Conservation (phyloP, 345 rosid species). For the Citrus unshiu region DNA sequence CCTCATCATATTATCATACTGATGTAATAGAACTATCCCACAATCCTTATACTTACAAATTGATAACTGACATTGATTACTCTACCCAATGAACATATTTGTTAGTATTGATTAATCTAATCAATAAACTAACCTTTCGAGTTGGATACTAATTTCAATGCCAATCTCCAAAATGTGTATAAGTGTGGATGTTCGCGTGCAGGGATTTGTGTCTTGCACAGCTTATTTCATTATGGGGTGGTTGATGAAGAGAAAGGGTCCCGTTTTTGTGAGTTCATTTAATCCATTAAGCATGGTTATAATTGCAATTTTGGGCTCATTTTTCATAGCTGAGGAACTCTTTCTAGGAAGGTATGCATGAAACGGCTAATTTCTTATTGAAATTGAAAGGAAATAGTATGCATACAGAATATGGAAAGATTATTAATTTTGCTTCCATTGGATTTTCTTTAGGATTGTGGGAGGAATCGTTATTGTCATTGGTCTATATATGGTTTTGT, state of each 20-base stretch:
- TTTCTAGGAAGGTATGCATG: constrained; percentile 41
- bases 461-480: constrained; percentile 32
- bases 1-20: background rate
- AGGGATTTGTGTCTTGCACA: constrained; percentile 62
- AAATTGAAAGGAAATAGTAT: too few relatives aligned
- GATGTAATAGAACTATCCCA: too few relatives aligned
- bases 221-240: constrained; percentile 54
- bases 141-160: too few relatives aligned
- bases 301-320: constrained; percentile 57
- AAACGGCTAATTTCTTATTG: too few relatives aligned
- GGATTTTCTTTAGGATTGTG: constrained; percentile 18
- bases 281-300: constrained; percentile 62
- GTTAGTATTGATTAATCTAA: too few relatives aligned
- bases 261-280: constrained; percentile 66
- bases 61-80: too few relatives aligned
- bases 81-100: too few relatives aligned
- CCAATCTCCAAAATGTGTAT: too few relatives aligned
- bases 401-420: too few relatives aligned
- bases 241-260: constrained; percentile 53
- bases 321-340: constrained; percentile 45
- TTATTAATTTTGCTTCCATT: too few relatives aligned
- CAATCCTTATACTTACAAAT: too few relatives aligned
- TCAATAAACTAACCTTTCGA: too few relatives aligned
- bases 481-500: constrained; percentile 35
- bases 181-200: constrained; percentile 18